Evolutionary conservation across 148 eudicot genomes (phyloP).

Genomic region (Rhododendron mucronatum): DNA sequence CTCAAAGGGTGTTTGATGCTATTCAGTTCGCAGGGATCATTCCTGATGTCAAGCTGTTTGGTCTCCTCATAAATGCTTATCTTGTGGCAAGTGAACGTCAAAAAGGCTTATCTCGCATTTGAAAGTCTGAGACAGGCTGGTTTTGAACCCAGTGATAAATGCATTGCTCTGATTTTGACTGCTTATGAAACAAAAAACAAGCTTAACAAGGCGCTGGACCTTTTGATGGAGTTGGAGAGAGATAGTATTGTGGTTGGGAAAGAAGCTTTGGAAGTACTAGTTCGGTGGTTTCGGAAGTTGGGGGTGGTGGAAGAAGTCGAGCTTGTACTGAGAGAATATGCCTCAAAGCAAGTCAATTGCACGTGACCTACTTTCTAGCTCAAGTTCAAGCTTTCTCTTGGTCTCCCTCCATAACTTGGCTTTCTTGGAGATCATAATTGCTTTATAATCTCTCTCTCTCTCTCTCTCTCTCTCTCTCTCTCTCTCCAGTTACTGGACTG

Average conservation of each 20-base stretch:
- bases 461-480: not conserved
- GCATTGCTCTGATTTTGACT: slow-evolving; percentile 63
- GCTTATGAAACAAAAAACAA: slow-evolving; percentile 65
- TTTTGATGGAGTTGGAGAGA: slow-evolving; percentile 58
- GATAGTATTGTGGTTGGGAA: slow-evolving; percentile 57
- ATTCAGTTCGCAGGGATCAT: slow-evolving; percentile 65
- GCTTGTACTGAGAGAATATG: slow-evolving; percentile 54
- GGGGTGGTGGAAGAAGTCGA: slow-evolving; percentile 86
- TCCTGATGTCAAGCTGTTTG: slow-evolving; percentile 76
- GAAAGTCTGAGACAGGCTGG: slow-evolving; percentile 67
- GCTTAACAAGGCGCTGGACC: slow-evolving; percentile 62
- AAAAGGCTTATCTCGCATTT: slow-evolving; percentile 55
- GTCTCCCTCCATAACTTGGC: not conserved
- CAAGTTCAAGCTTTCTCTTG: not conserved
- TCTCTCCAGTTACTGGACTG: not conserved
- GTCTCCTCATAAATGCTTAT: slow-evolving; percentile 80
- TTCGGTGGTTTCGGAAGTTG: slow-evolving; percentile 65
- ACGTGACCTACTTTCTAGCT: not conserved
- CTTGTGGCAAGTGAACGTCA: slow-evolving; percentile 46
- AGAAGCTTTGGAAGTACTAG: slow-evolving; percentile 65
- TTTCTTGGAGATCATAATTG: not conserved
- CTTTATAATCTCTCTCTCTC: not conserved
- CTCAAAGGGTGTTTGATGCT: slow-evolving; percentile 78
- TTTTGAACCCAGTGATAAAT: slow-evolving; percentile 68
- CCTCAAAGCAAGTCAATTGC: slow-evolving; percentile 15